Evolutionary conservation across 345 rosid species (phyloP), one percentile per base, ranked within the genome.

Genomic region (Salix caprea): DNA sequence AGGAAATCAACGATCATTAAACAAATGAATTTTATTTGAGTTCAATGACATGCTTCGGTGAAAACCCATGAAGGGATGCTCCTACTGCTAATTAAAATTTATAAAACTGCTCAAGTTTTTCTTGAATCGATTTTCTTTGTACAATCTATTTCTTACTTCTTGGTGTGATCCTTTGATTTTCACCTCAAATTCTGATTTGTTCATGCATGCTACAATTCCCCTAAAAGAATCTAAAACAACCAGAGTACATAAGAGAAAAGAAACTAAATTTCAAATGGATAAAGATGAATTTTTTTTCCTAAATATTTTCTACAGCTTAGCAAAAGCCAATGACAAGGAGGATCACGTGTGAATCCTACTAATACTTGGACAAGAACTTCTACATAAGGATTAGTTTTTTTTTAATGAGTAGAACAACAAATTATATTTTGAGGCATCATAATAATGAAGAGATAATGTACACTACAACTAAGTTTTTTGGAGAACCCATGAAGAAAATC

Each of bases 1-100:
- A 18, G 69, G 52, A 70, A 69, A 65, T 79, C 65, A 65, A 58
- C 50, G 65, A 69, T 70, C 61, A 39, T 26, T 16, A 70, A 67
- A 34, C 42, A 28, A 46, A 14, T 16, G 42, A 6, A 50, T 73
- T 23, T 61, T 61, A 0, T 42, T 60, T 16, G n/a, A 61, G 13
- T 13, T 61, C 62, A 39, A 73, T n/a, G 36, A 28, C 30, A 58
- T 58, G 42, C 23, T 36, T 7, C 65, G 34, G 37, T n/a, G 14
- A 32, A 37, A 54, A 54, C 21, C 64, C 30, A 32, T 7, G 37
- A 10, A 23, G 61, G 28, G 60, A 18, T 54, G 39, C 28, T 14
- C n/a, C 2, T 13, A 28, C 16, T 4, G 46, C 39, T 7, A 0
- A 72, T n/a, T 1, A 23, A 12, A 39, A 23, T 61, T 11, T 39